Percentiles rank a stretch among this genome's conserved stretches.
These are phyloP conservation scores for Kondoa subrosea DNA, from an alignment of 768 basidiomycete species.

Conservation along the genomic window DNA sequence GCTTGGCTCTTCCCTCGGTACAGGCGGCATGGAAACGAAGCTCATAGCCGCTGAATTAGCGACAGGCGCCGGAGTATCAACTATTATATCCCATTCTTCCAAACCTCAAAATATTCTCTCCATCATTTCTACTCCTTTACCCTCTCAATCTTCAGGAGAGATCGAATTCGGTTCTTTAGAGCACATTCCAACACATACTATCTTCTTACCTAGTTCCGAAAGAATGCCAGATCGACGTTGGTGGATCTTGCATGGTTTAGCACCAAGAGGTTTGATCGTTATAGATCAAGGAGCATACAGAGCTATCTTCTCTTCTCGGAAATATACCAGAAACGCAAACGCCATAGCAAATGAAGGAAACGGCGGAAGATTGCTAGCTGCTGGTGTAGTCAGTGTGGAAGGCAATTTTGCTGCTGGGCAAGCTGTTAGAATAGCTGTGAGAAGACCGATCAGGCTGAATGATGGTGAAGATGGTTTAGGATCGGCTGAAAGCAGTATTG, in stretches of 20 bases:
- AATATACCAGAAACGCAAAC: slow-evolving; percentile 43
- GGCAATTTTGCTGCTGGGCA: slow-evolving; percentile 88
- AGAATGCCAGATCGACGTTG: slow-evolving; percentile 74
- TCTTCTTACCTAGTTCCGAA: slow-evolving; percentile 67
- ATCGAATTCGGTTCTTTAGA: slow-evolving; percentile 11
- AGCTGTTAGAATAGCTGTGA: slow-evolving; percentile 61
- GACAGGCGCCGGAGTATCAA: slow-evolving; percentile 82
- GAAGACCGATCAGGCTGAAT: slow-evolving; percentile 1
- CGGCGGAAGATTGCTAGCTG: slow-evolving; percentile 79
- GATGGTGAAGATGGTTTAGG: not conserved
- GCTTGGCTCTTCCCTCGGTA: slow-evolving; percentile 79
- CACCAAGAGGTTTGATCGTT: slow-evolving; percentile 69
- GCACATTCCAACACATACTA: slow-evolving; percentile 58
- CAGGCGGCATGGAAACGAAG: slow-evolving; percentile 98
- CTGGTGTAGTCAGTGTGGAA: slow-evolving; percentile 67
- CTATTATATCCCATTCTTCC: slow-evolving; percentile 73
- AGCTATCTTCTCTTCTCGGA: slow-evolving; percentile 66
- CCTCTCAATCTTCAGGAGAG: slow-evolving; percentile 14
- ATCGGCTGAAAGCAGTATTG: not conserved
- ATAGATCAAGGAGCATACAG: slow-evolving; percentile 77
- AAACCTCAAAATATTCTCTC: slow-evolving; percentile 53
- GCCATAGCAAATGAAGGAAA: slow-evolving; percentile 35
- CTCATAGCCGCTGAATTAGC: slow-evolving; percentile 96
- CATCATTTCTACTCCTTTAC: slow-evolving; percentile 42
- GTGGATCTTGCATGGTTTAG: slow-evolving; percentile 92